phyloP scores from a whole-genome alignment of 176 grass and related monocot genomes.

The Aegilops sharonensis region DNA sequence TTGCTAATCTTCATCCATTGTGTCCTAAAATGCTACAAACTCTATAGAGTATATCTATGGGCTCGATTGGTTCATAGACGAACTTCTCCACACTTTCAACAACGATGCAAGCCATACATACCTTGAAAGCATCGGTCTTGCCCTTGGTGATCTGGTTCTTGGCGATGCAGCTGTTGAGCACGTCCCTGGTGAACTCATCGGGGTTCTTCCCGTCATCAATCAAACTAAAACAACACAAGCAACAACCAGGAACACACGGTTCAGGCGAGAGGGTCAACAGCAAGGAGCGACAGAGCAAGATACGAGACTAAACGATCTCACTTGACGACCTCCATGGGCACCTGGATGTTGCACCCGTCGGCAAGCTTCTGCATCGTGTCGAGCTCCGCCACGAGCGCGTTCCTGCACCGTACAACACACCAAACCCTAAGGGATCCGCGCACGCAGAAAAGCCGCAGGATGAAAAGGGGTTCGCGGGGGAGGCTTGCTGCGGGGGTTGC shows the following conservation, averaged over 20 bases:
- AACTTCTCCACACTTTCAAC: neutral
- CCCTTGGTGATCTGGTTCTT: slow-evolving; percentile 99
- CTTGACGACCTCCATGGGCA: slow-evolving; percentile 95
- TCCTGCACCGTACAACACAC: slow-evolving; percentile 35
- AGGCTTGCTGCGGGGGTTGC: no score
- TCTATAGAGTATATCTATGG: neutral
- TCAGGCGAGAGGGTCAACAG: neutral
- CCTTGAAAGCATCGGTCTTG: slow-evolving; percentile 96
- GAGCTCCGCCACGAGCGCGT: slow-evolving; percentile 76
- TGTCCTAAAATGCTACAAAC: neutral
- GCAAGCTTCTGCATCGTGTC: slow-evolving; percentile 93
- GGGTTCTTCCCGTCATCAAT: slow-evolving; percentile 99
- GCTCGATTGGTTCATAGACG: neutral
- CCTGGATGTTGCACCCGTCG: slow-evolving; percentile 86
- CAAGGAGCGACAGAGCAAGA: neutral
- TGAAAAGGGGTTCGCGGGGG: neutral
- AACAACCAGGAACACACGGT: neutral
- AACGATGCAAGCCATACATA: slow-evolving; percentile 3
- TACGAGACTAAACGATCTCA: slow-evolving; percentile 27
- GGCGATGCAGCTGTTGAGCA: slow-evolving; percentile 81
- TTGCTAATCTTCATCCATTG: neutral
- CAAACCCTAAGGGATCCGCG: slow-evolving; percentile 36
- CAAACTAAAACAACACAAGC: slow-evolving; percentile 46
- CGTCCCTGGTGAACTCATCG: slow-evolving; percentile 88
- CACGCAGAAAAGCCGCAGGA: no score